A percentile compares a stretch with the other conserved stretches of the same genome.
These are phyloP conservation scores for Kernera saxatilis DNA, from an alignment of 345 rosid genomes.

Conservation along the genomic window DNA sequence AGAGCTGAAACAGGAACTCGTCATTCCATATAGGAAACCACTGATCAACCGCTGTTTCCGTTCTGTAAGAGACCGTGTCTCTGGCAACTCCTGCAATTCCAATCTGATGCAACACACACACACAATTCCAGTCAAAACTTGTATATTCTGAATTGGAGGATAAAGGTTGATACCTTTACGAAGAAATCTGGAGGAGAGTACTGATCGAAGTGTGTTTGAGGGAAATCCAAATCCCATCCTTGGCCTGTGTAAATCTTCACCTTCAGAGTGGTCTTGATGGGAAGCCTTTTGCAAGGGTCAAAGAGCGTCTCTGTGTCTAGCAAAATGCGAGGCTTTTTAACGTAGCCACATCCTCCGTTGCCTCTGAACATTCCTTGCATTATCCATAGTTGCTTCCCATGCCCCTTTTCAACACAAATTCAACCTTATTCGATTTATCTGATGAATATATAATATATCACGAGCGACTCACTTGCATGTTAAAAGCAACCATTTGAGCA, in stretches of 20 bases:
- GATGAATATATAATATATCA: background rate
- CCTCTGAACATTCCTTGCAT: slow-evolving; percentile 89
- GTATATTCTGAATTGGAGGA: too few species aligned
- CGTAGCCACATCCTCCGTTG: slow-evolving; percentile 79
- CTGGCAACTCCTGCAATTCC: slow-evolving; percentile 62
- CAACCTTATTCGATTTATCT: background rate
- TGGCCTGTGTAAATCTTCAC: slow-evolving; percentile 72
- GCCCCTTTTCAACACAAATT: slow-evolving; percentile 42
- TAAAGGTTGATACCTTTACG: slow-evolving; percentile 38
- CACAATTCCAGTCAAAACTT: background rate
- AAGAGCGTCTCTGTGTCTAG: slow-evolving; percentile 35
- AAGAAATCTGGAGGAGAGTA: slow-evolving; percentile 88
- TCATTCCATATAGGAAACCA: slow-evolving; percentile 79
- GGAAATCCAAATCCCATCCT: slow-evolving; percentile 81
- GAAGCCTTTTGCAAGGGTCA: slow-evolving; percentile 39
- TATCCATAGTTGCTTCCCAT: slow-evolving; percentile 66
- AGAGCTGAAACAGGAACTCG: slow-evolving; percentile 67
- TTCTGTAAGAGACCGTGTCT: slow-evolving; percentile 59
- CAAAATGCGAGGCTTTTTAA: slow-evolving; percentile 69
- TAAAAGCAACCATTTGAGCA: slow-evolving; percentile 98
- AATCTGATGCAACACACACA: slow-evolving; percentile 35
- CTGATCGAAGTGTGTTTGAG: slow-evolving; percentile 56
- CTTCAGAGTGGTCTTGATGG: slow-evolving; percentile 47
- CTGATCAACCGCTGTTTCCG: slow-evolving; percentile 50
- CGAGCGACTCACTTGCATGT: slow-evolving; percentile 68